These are phyloP conservation scores for Hippophae tibetana DNA, from an alignment of 306 rosid species.

Conservation along the genomic window DNA sequence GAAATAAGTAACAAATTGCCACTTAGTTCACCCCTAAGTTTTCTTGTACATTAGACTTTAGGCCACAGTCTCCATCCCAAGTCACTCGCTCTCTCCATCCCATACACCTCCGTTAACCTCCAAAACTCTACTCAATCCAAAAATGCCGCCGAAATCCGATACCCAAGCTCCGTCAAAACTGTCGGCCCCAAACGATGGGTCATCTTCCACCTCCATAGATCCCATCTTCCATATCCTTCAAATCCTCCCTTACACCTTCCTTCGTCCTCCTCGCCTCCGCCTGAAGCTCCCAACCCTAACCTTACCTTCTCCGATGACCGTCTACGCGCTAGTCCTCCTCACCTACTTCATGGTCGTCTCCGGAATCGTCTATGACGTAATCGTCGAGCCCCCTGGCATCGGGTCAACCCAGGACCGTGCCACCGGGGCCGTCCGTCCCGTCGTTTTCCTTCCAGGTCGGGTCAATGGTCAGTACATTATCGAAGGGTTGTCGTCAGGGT, in stretches of 20 bases:
- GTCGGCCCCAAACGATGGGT: constrained; percentile 5
- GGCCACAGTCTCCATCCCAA: no score
- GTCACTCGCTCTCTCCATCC: no score
- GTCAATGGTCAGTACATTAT: constrained; percentile 94
- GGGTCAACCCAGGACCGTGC: constrained; percentile 74
- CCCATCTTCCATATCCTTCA: constrained; percentile 35
- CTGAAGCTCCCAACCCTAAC: constrained; percentile 31
- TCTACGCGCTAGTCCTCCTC: constrained; percentile 66
- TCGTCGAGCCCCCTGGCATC: constrained; percentile 93
- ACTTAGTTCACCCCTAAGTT: no score
- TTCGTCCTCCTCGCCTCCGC: constrained; percentile 44
- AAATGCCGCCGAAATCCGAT: constrained; percentile 41
- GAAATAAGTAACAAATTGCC: no score
- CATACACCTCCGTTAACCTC: not conserved
- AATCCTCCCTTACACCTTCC: constrained; percentile 55
- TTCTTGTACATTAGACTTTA: no score
- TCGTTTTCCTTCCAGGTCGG: constrained; percentile 75
- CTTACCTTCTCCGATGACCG: constrained; percentile 50
- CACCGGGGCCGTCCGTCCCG: constrained; percentile 83
- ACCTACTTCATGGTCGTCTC: constrained; percentile 97
- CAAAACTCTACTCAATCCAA: not conserved
- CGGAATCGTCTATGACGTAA: constrained; percentile 86
- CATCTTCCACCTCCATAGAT: constrained; percentile 22
- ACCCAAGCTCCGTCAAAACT: constrained; percentile 13
- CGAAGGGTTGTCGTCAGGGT: constrained; percentile 81